A percentile compares a stretch with the other conserved stretches of the same genome.
Conservation (phyloP, 225 moss, liverwort and hornwort species). For the Bryoerythrophyllum caledonicum region DNA sequence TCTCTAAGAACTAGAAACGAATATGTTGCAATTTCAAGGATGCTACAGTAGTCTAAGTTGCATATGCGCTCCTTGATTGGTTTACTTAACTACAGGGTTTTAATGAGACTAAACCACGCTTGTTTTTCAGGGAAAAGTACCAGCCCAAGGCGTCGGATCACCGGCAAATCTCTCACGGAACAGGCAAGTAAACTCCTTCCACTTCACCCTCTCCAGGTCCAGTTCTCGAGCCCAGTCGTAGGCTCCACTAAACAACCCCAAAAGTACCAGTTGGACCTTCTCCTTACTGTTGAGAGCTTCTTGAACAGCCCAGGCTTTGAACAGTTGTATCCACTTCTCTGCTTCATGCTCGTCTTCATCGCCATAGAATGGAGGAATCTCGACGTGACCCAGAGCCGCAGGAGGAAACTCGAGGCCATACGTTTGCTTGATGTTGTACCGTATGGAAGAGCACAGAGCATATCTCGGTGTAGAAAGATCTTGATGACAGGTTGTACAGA, state of each 20-base stretch:
- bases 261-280: slow-evolving; percentile 45
- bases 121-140: slow-evolving; percentile 6
- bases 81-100: not conserved
- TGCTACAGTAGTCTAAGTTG: not conserved
- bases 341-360: slow-evolving; percentile 36
- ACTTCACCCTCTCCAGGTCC: slow-evolving; percentile 37
- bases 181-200: slow-evolving; percentile 41
- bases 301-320: slow-evolving; percentile 35
- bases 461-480: slow-evolving; percentile 22
- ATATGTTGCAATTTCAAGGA: not conserved
- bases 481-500: slow-evolving; percentile 20
- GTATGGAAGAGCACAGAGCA: slow-evolving; percentile 39
- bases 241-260: slow-evolving; percentile 40
- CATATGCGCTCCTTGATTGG: not conserved
- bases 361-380: slow-evolving; percentile 34
- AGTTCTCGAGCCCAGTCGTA: slow-evolving; percentile 42
- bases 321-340: slow-evolving; percentile 34
- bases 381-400: slow-evolving; percentile 16
- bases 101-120: not conserved
- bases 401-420: slow-evolving; percentile 39
- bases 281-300: slow-evolving; percentile 36
- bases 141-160: slow-evolving; percentile 42
- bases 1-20: not conserved
- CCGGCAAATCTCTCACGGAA: slow-evolving; percentile 37
- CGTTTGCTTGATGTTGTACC: slow-evolving; percentile 40